Evolutionary conservation across 129 eudicot species (phyloP).

Genomic region (Arctium minus): DNA sequence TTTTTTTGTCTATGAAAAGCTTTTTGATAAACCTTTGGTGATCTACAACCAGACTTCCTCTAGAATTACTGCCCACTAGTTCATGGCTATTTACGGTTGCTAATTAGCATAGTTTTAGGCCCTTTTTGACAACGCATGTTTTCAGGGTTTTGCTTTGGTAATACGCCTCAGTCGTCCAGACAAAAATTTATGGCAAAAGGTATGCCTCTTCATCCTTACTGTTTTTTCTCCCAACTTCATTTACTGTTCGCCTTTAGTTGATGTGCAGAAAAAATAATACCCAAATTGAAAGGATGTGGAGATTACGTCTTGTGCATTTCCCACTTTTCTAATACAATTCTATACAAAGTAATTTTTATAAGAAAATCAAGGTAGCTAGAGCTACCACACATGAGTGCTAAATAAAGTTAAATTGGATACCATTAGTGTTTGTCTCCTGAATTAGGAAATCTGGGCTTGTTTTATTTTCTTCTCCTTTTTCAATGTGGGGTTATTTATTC

Average conservation of each 20-base stretch:
- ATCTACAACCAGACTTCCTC: not conserved
- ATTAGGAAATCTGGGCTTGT: not conserved
- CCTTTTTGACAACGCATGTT: slow-evolving; percentile 38
- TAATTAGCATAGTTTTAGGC: slow-evolving; percentile 24
- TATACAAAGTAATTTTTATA: not conserved
- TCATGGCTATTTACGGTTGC: slow-evolving; percentile 13
- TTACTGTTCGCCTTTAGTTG: not conserved
- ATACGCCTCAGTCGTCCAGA: slow-evolving; percentile 67
- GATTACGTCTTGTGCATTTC: not conserved
- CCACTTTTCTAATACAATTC: not conserved
- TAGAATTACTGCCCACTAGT: slow-evolving; percentile 11
- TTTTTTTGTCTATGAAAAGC: slow-evolving; percentile 5
- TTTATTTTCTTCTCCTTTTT: not conserved
- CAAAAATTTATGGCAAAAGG: slow-evolving; percentile 86
- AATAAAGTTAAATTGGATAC: not conserved
- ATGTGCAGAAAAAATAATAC: not conserved
- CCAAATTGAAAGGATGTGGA: not conserved
- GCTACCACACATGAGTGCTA: not conserved
- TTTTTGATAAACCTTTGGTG: slow-evolving; percentile 9
- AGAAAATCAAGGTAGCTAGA: not conserved
- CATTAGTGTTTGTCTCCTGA: not conserved
- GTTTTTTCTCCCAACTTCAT: slow-evolving; percentile 1
- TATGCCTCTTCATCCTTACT: slow-evolving; percentile 41
- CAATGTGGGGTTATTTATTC: not conserved
- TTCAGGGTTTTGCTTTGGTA: slow-evolving; percentile 80